Evolutionary conservation across 768 basidiomycete genomes (phyloP).

Genomic region (Pleurotus djamor): DNA sequence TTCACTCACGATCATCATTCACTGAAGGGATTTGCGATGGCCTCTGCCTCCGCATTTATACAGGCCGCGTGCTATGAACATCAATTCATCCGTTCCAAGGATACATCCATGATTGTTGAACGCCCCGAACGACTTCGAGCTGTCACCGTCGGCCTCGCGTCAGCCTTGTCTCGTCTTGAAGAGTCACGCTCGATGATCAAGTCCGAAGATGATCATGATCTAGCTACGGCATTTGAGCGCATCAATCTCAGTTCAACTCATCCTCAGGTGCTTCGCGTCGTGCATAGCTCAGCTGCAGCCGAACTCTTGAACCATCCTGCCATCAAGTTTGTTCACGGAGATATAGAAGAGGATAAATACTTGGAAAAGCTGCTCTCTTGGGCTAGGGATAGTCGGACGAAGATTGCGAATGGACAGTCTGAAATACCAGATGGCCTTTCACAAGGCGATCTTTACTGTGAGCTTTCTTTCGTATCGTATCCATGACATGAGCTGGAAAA

Average conservation of each 20-base stretch:
- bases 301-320: slow-evolving; percentile 60
- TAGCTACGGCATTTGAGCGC: no score
- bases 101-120: no score
- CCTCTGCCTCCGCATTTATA: no score
- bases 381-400: slow-evolving; percentile 57
- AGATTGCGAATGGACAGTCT: slow-evolving; percentile 57
- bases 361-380: slow-evolving; percentile 61
- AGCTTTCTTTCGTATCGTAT: slow-evolving; percentile 21
- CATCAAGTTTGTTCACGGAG: slow-evolving; percentile 73
- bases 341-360: slow-evolving; percentile 65
- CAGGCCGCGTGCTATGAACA: no score
- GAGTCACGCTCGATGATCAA: no score
- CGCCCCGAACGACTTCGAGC: no score
- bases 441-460: slow-evolving; percentile 85
- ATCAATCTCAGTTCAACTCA: slow-evolving; percentile 8
- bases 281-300: slow-evolving; percentile 51
- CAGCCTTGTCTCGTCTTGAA: no score
- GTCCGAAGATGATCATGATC: no score
- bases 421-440: slow-evolving; percentile 75
- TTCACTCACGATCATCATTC: no score
- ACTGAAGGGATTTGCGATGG: no score
- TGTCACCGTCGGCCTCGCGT: no score
- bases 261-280: slow-evolving; percentile 35
- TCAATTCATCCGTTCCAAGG: no score
- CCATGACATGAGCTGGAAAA: neutral